Evolutionary conservation across 306 rosid genomes (phyloP).

Genomic region (Sophora flavescens): DNA sequence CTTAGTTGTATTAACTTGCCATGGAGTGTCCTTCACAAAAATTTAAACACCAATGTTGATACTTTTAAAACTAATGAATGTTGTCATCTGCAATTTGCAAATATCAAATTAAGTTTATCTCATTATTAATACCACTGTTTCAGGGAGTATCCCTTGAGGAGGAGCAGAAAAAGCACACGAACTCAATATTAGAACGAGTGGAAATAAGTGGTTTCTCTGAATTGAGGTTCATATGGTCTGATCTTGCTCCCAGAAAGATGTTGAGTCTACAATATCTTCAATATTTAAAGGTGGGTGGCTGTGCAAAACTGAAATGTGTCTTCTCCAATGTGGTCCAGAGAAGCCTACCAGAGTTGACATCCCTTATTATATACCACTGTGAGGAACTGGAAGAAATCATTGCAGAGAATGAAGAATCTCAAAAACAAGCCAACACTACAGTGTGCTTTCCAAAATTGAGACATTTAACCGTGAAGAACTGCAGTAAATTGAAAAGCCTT

Average conservation of each 20-base stretch:
- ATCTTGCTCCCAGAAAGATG: background rate
- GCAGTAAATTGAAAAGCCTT: conserved; percentile 35
- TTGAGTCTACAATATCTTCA: conserved; percentile 30
- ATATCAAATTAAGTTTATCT: background rate
- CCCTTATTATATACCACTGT: background rate
- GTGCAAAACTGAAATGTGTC: conserved; percentile 3
- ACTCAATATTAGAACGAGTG: background rate
- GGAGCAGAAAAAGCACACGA: conserved; percentile 2
- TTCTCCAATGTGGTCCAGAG: background rate
- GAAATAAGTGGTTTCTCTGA: conserved; percentile 8
- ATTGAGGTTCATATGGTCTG: conserved; percentile 18
- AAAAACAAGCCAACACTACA: background rate
- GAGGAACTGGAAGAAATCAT: conserved; percentile 36
- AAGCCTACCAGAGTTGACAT: conserved; percentile 35
- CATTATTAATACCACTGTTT: background rate
- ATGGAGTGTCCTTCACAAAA: background rate
- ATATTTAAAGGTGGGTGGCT: background rate
- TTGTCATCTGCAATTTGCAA: background rate
- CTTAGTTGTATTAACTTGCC: background rate
- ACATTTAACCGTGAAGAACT: background rate
- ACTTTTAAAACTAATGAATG: background rate
- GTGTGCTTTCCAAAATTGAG: conserved; percentile 33
- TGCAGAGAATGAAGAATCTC: background rate
- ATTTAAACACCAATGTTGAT: background rate
- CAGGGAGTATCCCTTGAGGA: background rate